Conservation (phyloP, 805 yeast species). For the Starmera quercuum region DNA sequence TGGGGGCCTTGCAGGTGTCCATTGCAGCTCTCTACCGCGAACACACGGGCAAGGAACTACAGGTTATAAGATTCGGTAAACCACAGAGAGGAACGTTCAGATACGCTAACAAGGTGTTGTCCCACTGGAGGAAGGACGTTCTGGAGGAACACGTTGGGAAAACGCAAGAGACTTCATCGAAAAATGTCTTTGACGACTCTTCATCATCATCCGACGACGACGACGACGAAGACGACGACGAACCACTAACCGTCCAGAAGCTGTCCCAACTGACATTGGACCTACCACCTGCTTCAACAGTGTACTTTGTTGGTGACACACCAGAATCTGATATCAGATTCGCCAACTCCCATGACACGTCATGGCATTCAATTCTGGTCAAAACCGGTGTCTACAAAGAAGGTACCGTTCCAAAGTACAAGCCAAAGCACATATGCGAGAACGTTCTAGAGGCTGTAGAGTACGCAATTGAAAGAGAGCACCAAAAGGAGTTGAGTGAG, state of each 20-base stretch:
- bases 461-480: conserved; percentile 79
- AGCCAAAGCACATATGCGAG: conserved; percentile 67
- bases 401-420: conserved; percentile 71
- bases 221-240: conserved; percentile 28
- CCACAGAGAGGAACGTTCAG: conserved; percentile 84
- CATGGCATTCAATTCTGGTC: conserved; percentile 80
- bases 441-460: conserved; percentile 77
- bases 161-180: conserved; percentile 1
- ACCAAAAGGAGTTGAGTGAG: conserved; percentile 59
- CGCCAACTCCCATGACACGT: conserved; percentile 78
- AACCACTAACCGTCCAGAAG: conserved; percentile 38
- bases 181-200: conserved; percentile 9
- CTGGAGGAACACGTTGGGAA: conserved; percentile 66
- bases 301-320: conserved; percentile 84
- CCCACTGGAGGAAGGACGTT: conserved; percentile 72
- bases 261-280: conserved; percentile 39
- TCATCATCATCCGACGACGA: conserved; percentile 19
- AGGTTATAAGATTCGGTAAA: conserved; percentile 80
- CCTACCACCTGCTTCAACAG: conserved; percentile 79
- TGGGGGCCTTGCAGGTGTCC: conserved; percentile 90
- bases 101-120: conserved; percentile 72
- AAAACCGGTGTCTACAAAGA: conserved; percentile 84
- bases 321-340: conserved; percentile 85
- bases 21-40: conserved; percentile 80
- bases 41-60: conserved; percentile 74